A percentile compares a stretch with the other conserved stretches of the same genome.
Evolutionary conservation across 257 asterid genomes (phyloP).

Genomic region (Nicotiana sylvestris): DNA sequence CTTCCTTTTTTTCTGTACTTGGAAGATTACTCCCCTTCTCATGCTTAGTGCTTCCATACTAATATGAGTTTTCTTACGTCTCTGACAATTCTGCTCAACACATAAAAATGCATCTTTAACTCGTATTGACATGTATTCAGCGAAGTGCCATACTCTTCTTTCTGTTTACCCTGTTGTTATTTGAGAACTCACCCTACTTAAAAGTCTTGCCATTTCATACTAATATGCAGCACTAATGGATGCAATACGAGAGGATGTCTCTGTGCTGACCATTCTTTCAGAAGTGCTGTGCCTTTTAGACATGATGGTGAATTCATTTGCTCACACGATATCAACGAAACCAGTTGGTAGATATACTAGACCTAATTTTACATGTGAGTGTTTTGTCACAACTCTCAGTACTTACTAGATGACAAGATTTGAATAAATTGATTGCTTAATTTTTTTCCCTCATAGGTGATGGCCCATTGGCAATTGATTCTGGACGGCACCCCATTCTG

Average conservation of each 20-base stretch:
- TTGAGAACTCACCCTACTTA: slow-evolving; percentile 1
- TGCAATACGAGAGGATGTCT: slow-evolving; percentile 73
- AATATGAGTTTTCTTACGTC: background rate
- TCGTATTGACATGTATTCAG: background rate
- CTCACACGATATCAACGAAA: slow-evolving; percentile 85
- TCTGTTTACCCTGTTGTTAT: background rate
- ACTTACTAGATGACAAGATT: slow-evolving; percentile 1
- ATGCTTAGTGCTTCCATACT: background rate
- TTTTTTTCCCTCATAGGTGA: slow-evolving; percentile 46
- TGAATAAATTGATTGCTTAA: background rate
- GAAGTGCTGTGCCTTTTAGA: slow-evolving; percentile 96
- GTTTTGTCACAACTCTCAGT: slow-evolving; percentile 11
- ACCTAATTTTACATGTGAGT: slow-evolving; percentile 82
- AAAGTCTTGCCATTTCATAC: slow-evolving; percentile 17
- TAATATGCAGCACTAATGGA: slow-evolving; percentile 71
- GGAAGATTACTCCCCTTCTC: background rate
- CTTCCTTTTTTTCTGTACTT: background rate
- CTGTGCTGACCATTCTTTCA: slow-evolving; percentile 78
- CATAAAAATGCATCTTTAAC: background rate
- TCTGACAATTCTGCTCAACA: background rate
- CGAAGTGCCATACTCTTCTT: slow-evolving; percentile 1
- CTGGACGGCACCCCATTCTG: slow-evolving; percentile 91
- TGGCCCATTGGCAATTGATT: slow-evolving; percentile 97
- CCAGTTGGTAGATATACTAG: slow-evolving; percentile 88
- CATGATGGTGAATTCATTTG: slow-evolving; percentile 94